Evolutionary conservation across 495 filamentous ascomycete species (phyloP).

Genomic region (Neurospora sp.): DNA sequence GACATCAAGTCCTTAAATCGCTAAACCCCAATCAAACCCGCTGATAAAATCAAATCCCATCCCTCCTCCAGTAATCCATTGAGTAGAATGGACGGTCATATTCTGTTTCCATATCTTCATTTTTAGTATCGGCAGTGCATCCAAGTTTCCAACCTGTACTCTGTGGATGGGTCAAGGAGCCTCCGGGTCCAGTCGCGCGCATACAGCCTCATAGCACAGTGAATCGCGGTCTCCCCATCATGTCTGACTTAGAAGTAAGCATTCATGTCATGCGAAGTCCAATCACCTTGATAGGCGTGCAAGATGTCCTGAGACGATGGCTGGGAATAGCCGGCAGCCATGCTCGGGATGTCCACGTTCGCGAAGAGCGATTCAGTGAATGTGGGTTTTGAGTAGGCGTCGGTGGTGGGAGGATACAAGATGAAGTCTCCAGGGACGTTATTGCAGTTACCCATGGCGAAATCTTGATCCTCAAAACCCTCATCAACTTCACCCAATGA

Average conservation of each 20-base stretch:
- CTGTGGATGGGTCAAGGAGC: background rate
- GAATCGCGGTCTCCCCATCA: background rate
- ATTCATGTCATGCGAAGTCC: constrained; percentile 27
- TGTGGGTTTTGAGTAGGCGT: constrained; percentile 20
- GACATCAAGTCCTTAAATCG: background rate
- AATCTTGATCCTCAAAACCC: constrained; percentile 33
- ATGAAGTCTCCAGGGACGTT: constrained; percentile 21
- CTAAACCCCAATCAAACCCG: background rate
- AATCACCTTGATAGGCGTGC: constrained; percentile 28
- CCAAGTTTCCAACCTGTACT: background rate
- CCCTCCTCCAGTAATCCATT: background rate
- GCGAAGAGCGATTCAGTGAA: constrained; percentile 27
- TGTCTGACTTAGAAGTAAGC: constrained; percentile 11
- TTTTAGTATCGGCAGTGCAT: background rate
- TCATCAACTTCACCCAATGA: constrained; percentile 38
- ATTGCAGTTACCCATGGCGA: constrained; percentile 10
- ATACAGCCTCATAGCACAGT: background rate
- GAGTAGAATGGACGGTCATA: background rate
- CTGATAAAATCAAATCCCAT: background rate
- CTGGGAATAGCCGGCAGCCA: constrained; percentile 30
- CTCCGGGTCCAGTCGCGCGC: background rate
- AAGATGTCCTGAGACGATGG: constrained; percentile 31
- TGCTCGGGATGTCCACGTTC: constrained; percentile 21
- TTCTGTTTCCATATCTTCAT: background rate
- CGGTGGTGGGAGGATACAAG: constrained; percentile 16